These are phyloP conservation scores for Leccinum olivaceopallidum DNA, from an alignment of 768 basidiomycete species.

Conservation along the genomic window DNA sequence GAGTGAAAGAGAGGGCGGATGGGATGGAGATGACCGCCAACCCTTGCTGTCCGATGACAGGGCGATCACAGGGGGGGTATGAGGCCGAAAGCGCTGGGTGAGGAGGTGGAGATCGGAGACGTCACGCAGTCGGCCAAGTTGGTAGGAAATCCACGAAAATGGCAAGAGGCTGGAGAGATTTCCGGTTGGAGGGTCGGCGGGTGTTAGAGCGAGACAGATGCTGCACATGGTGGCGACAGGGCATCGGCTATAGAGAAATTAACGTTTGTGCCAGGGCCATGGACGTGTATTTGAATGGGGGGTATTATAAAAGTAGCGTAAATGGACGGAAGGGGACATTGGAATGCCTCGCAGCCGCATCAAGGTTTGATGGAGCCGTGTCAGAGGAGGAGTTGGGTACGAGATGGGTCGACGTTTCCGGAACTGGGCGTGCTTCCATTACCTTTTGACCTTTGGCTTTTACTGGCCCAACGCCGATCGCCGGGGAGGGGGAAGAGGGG, in stretches of 20 bases:
- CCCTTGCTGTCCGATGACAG: not conserved
- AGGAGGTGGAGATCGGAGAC: constrained; percentile 3
- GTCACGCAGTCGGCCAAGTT: not conserved
- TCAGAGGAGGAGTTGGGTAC: not conserved
- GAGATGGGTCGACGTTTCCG: constrained; percentile 4
- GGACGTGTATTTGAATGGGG: constrained; percentile 7
- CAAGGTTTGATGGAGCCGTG: constrained; percentile 30
- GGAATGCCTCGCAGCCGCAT: constrained; percentile 13
- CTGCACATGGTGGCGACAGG: constrained; percentile 10
- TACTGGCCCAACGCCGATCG: constrained; percentile 21
- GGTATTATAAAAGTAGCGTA: constrained; percentile 8
- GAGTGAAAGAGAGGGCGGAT: not conserved
- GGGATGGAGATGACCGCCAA: not conserved
- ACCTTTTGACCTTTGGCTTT: constrained; percentile 21
- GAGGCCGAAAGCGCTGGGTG: not conserved
- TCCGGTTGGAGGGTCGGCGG: not conserved
- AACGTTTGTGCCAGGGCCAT: constrained; percentile 15
- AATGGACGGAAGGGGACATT: constrained; percentile 6
- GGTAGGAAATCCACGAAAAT: not conserved
- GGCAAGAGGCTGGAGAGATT: constrained; percentile 2
- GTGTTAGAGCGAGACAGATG: constrained; percentile 2
- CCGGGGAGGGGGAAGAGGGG: constrained; percentile 1
- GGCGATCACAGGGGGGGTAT: not conserved
- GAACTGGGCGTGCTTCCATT: constrained; percentile 14
- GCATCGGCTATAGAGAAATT: constrained; percentile 16